Evolutionary conservation across 2,329 filamentous ascomycete species (phyloP), one percentile per base, ranked within the genome.

Genomic region (Fusarium sp.): DNA sequence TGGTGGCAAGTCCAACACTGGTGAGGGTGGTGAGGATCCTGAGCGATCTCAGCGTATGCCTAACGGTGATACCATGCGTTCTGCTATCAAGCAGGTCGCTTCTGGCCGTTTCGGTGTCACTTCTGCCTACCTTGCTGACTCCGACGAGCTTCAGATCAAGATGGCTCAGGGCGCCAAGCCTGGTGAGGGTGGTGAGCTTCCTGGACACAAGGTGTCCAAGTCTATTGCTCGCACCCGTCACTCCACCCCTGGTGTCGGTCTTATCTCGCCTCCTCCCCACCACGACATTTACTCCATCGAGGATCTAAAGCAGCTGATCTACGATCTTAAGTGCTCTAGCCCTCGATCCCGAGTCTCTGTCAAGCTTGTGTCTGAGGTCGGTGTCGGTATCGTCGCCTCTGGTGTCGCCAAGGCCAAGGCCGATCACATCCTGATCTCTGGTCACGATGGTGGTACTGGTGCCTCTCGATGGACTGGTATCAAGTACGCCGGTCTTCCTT

Each of bases 221-320:
- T 93, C 94, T 11, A 98, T 98, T 82, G 95, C 94, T 64, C 93
- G 94, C 77, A 98, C 95, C 63, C 92, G 95, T 81, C 95, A 98
- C 86, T 98, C 95, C 15, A 98, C 95, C 10, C 94, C 95, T 73
- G 95, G 95, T 83, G 95, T 98, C 77, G 95, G 95, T 83, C 89
- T 98, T 49, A 98, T 98, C 80, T 97, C 94, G 27, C 95, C 95
- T 45, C 95, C 95, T 74, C 95, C 95, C 45, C 95, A 98, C 81
- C 95, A 98, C 87, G 95, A 98, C 80, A 98, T 98, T 76, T 98
- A 98, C 88, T 97, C 94, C 57, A 98, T 98, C 74, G 95, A 98
- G 83, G 95, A 98, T 87, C 83, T 98, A 67, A 98, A 98, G 86
- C 95, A 98, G 82, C 86, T 98, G 77, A 98, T 98, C 77, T 98